Evolutionary conservation across 2,329 filamentous ascomycete genomes (phyloP), one percentile per base, ranked within the genome.

Genomic region (Curvularia verruculosa): DNA sequence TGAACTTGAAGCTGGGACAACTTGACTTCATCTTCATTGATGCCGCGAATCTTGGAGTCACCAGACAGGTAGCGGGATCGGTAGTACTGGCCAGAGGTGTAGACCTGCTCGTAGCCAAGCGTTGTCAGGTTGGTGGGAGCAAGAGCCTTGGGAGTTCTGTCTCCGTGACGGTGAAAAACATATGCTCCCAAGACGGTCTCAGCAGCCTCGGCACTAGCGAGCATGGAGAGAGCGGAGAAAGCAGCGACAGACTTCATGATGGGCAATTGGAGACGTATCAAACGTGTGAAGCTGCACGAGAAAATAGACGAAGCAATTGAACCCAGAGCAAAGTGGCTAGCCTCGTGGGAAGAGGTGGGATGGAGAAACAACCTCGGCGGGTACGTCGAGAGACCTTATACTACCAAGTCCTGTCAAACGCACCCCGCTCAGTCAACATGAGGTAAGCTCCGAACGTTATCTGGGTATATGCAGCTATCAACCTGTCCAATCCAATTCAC

Each of bases 91-190:
- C 91, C 93, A 0, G 89, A 88, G 45, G 82, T 81, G 77, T 86
- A 89, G 65, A 92, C 87, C 79, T 97, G 83, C 46, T 84, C 79
- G 72, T 93, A 92, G 29, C 93, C 93, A 49, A 96, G 83, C 58
- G 89, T 83, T 12, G 93, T 96, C 73, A 97, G 79, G 64, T 84
- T 83, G 26, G 90, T 86, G 12, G 89, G 89, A 44, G 87, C 81
- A 61, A 86, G 86, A 18, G 85, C 82, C 80, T 96, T 96, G 61
- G 91, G 80, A 0, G 92, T 94, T 54, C 93, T 87, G 77, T 97
- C 93, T 56, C 93, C 93, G 79, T 97, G 93, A 44, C 93, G 89
- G 67, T 91, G 87, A 81, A 96, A 96, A 77, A 96, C 87, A 77
- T 93, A 95, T 44, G 89, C 87, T 50, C 92, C 92, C 15, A 96